A percentile compares a stretch with the other conserved stretches of the same genome.
phyloP scores from a whole-genome alignment of 176 grass and related monocot species.

The Dactylis glomerata region DNA sequence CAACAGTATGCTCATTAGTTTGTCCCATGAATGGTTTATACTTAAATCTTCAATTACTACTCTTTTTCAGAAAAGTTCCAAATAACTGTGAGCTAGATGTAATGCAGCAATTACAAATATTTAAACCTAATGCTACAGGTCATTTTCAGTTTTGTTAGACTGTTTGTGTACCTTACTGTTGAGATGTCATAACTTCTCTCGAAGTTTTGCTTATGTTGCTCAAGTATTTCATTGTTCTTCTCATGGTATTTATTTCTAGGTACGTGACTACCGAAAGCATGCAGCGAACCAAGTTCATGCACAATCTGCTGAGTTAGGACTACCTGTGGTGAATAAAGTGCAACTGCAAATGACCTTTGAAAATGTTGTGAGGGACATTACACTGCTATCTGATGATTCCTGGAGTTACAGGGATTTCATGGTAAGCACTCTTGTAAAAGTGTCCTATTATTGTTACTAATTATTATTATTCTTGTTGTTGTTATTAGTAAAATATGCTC shows the following conservation, averaged over 20 bases:
- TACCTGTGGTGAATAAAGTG: slow-evolving; percentile 79
- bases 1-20: neutral
- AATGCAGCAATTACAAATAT: neutral
- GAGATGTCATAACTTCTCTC: slow-evolving; percentile 7
- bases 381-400: slow-evolving; percentile 84
- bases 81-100: slow-evolving; percentile 2
- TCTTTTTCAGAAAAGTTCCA: neutral
- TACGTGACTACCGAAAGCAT: slow-evolving; percentile 68
- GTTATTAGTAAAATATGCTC: slow-evolving; percentile 3
- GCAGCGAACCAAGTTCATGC: slow-evolving; percentile 45
- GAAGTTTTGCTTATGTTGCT: neutral
- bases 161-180: slow-evolving; percentile 14
- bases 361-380: slow-evolving; percentile 95
- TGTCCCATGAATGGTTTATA: slow-evolving; percentile 12
- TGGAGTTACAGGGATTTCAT: slow-evolving; percentile 97
- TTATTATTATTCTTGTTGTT: slow-evolving; percentile 5
- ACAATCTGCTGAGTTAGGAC: slow-evolving; percentile 47
- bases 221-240: neutral
- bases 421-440: slow-evolving; percentile 51
- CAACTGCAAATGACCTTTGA: slow-evolving; percentile 84
- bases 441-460: neutral
- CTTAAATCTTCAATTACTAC: neutral
- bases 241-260: slow-evolving; percentile 47
- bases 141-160: neutral
- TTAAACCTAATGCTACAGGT: neutral